Conservation (phyloP, 1,284 basidiomycete genomes). For the Trametes versicolor region DNA sequence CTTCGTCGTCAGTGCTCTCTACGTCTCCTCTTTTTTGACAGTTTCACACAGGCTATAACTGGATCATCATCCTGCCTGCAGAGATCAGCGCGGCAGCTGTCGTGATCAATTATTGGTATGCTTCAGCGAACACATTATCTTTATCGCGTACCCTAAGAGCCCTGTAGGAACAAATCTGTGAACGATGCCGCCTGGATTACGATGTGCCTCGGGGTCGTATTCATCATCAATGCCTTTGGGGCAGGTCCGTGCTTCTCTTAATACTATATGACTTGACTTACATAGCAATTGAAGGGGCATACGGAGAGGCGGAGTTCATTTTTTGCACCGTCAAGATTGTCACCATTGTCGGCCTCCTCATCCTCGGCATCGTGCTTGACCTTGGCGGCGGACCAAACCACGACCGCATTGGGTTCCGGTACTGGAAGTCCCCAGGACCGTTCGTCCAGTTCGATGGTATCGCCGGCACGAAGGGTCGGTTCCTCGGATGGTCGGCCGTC, state of each 20-base stretch:
- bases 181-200: slow-evolving; percentile 83
- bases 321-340: slow-evolving; percentile 85
- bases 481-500: slow-evolving; percentile 75
- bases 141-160: neutral
- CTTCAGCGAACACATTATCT: slow-evolving; percentile 9
- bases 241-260: slow-evolving; percentile 54
- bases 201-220: slow-evolving; percentile 75
- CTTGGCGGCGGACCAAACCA: slow-evolving; percentile 71
- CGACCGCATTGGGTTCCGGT: slow-evolving; percentile 50
- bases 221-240: slow-evolving; percentile 83
- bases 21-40: neutral
- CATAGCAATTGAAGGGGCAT: slow-evolving; percentile 53
- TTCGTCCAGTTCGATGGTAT: slow-evolving; percentile 69
- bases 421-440: slow-evolving; percentile 72
- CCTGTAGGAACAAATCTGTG: slow-evolving; percentile 48
- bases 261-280: neutral
- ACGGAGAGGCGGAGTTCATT: slow-evolving; percentile 80
- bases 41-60: slow-evolving; percentile 64
- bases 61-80: slow-evolving; percentile 77
- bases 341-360: slow-evolving; percentile 69
- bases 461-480: slow-evolving; percentile 66
- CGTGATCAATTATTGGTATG: slow-evolving; percentile 79
- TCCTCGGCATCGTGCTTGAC: slow-evolving; percentile 72
- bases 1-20: neutral
- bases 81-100: slow-evolving; percentile 83